Base-by-base conservation (phyloP, 495 filamentous ascomycete species). In the Patellaria atrata region DNA sequence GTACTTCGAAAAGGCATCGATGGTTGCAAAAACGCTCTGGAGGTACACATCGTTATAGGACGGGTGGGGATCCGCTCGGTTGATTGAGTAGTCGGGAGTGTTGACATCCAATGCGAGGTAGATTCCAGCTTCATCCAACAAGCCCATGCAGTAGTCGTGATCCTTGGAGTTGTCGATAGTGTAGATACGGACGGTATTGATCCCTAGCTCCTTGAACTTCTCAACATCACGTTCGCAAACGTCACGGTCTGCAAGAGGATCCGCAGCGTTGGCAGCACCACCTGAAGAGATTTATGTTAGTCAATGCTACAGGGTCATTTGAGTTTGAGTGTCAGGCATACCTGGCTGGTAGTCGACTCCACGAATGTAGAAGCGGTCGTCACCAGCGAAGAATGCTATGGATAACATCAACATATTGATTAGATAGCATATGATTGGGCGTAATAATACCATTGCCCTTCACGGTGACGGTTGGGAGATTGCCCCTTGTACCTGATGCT, bases 331-430 rank as follows among this genome's bases (percentile, higher is more conserved):
- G 17, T 17, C 14, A 22, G 21, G 13, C 36, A 19, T 43, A 57
- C 55, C 85, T 31, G 86, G 86, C 56, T 94, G 86, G 60, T 92
- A 94, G 65, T 94, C 87, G 44, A 96, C 76, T 53, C 87, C 87
- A 27, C 84, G 80, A 33, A 96, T 73, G 56, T 94, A 94, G 71
- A 93, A 96, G 41, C 87, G 77, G 8, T 73, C 57, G 41, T 70
- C 57, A 37, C 82, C 84, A 48, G 78, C 67, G 65, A 85, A 94
- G 70, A 94, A 94, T 33, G 87, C 84, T 78, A 45, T 22, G 12
- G 6, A 32, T 22, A 11, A 28, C 27, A 45, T 60, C 44, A 61
- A 47, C 33, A 19, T 25, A 3, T 29, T 27, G 29, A 9, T 16
- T 11, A 27, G 11, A 17, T 19, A 21, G 7, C 26, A 10, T 10